Evolutionary conservation across 331 rosid genomes (phyloP), one percentile per base, ranked within the genome.

Genomic region (Rhamnella rubrinervis): DNA sequence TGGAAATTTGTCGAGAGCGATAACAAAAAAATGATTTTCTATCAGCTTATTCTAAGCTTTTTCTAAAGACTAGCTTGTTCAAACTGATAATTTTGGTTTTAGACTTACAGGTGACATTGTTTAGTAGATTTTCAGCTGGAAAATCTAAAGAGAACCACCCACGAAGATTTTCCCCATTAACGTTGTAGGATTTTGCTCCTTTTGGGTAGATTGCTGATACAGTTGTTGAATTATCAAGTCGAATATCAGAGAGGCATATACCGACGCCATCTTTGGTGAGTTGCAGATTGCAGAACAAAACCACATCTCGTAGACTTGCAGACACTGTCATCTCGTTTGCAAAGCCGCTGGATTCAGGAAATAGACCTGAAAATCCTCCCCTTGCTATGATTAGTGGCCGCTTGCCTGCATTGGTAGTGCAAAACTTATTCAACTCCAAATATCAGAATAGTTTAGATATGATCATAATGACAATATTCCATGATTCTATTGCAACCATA

Each of bases 291-390:
- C 98, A 95, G 69, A 72, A 72, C 68, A 86, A 38, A 63, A 66
- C 88, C 26, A 59, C 12, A 17, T 67, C 80, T 0, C 18, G 14
- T 70, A 79, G 62, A 76, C 95, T 74, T 0, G 74, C 37, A 9
- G 60, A 38, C 55, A n/a, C 6, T 14, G 89, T 65, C 28, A 78
- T 6, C 12, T n/a, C 26, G 63, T 77, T 65, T 17, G 93, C 95
- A 8, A 59, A 28, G 0, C 28, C 15, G 37, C 82, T 31, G 16
- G 86, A 85, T 78, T 95, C 96, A 10, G 98, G 98, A 55, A 89
- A 91, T 15, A 91, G 78, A 7, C 98, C 98, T 0, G 93, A 67
- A 50, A 83, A 72, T 39, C 98, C 98, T 0, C 98, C 98, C 6
- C 95, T 82, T 19, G 95, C 87, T 65, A 95, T 66, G 2, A 95